Evolutionary conservation across 306 rosid species (phyloP), one percentile per base, ranked within the genome.

Genomic region (Acmispon strigosus): DNA sequence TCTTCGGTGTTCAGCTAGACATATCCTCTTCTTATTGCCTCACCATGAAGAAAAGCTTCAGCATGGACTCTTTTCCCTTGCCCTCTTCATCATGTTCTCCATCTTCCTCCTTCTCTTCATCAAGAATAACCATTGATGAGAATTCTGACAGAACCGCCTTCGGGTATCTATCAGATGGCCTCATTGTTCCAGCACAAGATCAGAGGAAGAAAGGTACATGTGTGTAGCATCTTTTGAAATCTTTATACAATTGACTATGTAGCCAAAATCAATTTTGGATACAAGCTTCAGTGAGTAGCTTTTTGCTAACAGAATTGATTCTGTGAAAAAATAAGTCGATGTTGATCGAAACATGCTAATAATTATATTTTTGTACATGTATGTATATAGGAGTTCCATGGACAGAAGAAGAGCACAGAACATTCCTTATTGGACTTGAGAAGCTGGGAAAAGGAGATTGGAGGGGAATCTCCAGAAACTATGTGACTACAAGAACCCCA

Each of bases 391-490:
- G 98, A 69, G 87, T 90, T 56, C 84, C 97, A 13, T 94, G 98
- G 98, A 90, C 96, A 55, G 97, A 88, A 79, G 98, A 94, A 57
- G 98, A 94, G 71, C 98, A 94, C 55, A 39, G 92, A 73, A 86
- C 58, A 64, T 94, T 94, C 70, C 89, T 94, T 8, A 16, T 85
- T 45, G 98, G 98, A 74, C 90, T 94, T 16, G 87, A 89, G 78
- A 94, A 86, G 80, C 78, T 94, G 4, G 98, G 97, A 42, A 89
- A 86, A 73, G 98, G 98, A 9, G 94, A 94, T n/a, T 94, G 98
- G 98, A 89, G 97, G 47, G 97, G 97, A 12, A 94, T 94, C 61
- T 90, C 98, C 0, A 84, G 84, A 73, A 84, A 80, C 65, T 94
- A 78, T 52, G 98, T 94, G 29, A 90, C 88, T 0, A 81, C 96